phyloP scores from a whole-genome alignment of 73 alveolate genomes.

The Symbiodinium pilosum region DNA sequence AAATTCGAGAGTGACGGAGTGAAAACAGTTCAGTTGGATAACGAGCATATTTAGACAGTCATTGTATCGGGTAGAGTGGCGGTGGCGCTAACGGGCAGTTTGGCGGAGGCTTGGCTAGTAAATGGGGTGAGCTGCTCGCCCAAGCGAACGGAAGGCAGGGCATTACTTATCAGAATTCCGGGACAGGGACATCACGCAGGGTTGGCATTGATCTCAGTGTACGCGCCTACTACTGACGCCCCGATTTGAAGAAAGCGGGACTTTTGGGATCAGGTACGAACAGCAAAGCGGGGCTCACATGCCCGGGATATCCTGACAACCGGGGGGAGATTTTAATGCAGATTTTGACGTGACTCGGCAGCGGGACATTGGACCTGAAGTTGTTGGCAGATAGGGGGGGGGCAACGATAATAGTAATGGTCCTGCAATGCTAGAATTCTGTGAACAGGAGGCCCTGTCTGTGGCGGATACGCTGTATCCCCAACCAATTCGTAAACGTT shows the following conservation, averaged over 20 bases:
- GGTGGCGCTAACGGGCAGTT: not conserved
- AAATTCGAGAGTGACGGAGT: not conserved
- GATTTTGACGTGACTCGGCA: not conserved
- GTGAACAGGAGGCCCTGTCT: not conserved
- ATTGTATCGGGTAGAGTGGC: not conserved
- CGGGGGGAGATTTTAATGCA: constrained; percentile 69
- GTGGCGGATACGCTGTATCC: not conserved
- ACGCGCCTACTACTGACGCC: not conserved
- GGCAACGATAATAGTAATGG: not conserved
- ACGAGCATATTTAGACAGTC: not conserved
- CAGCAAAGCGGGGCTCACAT: not conserved
- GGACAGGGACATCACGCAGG: constrained; percentile 15
- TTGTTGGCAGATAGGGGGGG: not conserved
- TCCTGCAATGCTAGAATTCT: not conserved
- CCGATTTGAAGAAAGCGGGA: not conserved
- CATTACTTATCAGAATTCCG: not conserved
- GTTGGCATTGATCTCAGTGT: not conserved
- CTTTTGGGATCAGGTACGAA: not conserved
- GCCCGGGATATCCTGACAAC: not conserved
- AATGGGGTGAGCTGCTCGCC: not conserved
- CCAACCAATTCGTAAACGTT: not conserved
- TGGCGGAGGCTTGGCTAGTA: not conserved
- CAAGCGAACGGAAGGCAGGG: not conserved
- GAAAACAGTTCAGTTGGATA: not conserved
- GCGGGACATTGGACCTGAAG: not conserved